A percentile compares a stretch with the other conserved stretches of the same genome.
Conservation (phyloP, 2,329 filamentous ascomycete genomes). For the Teratosphaeria pseudoeucalypti region DNA sequence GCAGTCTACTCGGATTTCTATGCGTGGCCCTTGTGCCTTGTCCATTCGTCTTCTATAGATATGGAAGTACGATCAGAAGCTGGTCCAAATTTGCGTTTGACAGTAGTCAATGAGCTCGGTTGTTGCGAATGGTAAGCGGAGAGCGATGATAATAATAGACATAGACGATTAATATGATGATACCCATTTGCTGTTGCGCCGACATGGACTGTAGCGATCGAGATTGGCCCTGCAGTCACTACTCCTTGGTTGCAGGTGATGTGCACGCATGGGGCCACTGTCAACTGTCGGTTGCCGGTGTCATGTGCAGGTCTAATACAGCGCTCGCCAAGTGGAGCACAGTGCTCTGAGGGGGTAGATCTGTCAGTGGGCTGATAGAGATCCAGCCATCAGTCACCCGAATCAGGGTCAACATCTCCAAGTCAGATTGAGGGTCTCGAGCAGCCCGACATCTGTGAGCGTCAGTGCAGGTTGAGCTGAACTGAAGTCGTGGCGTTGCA, state of each 20-base stretch:
- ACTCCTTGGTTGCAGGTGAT: neutral
- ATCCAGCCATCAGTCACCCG: neutral
- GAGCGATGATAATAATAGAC: neutral
- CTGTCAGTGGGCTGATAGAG: neutral
- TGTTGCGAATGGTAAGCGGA: neutral
- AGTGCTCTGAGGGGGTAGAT: neutral
- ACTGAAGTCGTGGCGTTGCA: neutral
- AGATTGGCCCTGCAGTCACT: neutral
- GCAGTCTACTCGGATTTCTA: slow-evolving; percentile 24
- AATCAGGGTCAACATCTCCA: neutral
- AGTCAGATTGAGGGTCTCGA: neutral
- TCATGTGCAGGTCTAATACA: neutral
- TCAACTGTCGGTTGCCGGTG: neutral
- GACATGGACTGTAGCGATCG: neutral
- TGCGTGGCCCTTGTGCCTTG: slow-evolving; percentile 20
- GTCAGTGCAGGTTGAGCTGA: neutral
- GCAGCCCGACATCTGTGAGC: neutral
- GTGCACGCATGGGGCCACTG: neutral
- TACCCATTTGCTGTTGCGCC: neutral
- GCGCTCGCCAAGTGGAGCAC: neutral
- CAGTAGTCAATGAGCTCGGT: neutral
- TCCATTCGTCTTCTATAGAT: slow-evolving; percentile 21
- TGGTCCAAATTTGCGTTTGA: slow-evolving; percentile 5
- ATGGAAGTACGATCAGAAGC: slow-evolving; percentile 15
- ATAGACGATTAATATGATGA: neutral